phyloP scores from a whole-genome alignment of 176 grass and related monocot species.

The Typha latifolia region DNA sequence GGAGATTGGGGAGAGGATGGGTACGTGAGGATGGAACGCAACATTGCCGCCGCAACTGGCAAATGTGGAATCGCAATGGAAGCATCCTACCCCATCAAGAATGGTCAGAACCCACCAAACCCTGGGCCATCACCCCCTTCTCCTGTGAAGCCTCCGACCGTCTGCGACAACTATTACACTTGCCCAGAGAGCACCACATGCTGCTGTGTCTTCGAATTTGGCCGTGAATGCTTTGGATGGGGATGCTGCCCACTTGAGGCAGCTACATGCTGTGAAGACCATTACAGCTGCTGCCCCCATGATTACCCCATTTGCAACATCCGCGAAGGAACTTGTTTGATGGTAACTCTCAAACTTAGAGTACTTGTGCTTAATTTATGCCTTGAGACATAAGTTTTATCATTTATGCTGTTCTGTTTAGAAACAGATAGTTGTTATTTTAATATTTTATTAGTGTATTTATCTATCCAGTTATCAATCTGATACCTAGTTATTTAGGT shows the following conservation, averaged over 20 bases:
- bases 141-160: conserved; percentile 16
- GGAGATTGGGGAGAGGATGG: conserved; percentile 42
- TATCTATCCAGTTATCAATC: no score
- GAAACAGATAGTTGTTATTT: background rate
- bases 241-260: conserved; percentile 39
- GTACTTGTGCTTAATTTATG: background rate
- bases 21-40: conserved; percentile 39
- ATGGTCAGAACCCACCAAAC: conserved; percentile 22
- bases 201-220: conserved; percentile 35
- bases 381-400: background rate
- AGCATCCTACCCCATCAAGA: conserved; percentile 40
- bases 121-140: conserved; percentile 28
- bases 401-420: background rate
- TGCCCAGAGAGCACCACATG: conserved; percentile 34
- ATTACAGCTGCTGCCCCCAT: conserved; percentile 42
- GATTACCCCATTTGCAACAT: conserved; percentile 44
- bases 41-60: conserved; percentile 6
- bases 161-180: conserved; percentile 27
- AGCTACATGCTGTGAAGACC: conserved; percentile 39
- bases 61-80: conserved; percentile 41
- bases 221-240: conserved; percentile 26
- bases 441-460: no score
- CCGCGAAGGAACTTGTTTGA: conserved; percentile 21
- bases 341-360: conserved; percentile 14
- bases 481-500: no score